These are phyloP conservation scores for Stachybotrys chartarum DNA, from an alignment of 2,329 filamentous ascomycete species.

Conservation along the genomic window DNA sequence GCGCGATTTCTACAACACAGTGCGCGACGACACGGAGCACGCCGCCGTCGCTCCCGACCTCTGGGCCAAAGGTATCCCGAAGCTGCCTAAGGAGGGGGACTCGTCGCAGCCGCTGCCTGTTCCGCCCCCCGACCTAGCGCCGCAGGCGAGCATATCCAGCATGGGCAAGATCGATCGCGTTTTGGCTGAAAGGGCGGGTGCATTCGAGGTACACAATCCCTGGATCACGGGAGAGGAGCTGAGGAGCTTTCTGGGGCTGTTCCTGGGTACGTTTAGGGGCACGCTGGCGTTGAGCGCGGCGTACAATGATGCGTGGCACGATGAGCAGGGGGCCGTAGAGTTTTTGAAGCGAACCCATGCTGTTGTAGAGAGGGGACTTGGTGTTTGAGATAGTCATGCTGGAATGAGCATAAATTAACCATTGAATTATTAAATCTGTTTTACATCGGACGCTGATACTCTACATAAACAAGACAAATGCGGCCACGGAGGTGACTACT, in stretches of 20 bases:
- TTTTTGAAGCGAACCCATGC: conserved; percentile 14
- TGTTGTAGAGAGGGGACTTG: conserved; percentile 2
- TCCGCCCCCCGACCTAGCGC: conserved; percentile 14
- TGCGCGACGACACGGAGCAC: conserved; percentile 22
- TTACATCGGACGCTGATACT: too few species aligned
- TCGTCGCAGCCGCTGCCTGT: conserved; percentile 9
- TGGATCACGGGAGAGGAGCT: conserved; percentile 40
- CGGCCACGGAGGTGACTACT: background rate
- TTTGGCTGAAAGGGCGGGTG: conserved; percentile 16
- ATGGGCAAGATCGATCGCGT: conserved; percentile 27
- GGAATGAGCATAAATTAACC: too few species aligned
- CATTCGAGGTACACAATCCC: conserved; percentile 22
- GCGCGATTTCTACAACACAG: conserved; percentile 17
- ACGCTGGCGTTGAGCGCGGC: conserved; percentile 28
- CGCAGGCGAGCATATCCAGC: conserved; percentile 24
- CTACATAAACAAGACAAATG: too few species aligned
- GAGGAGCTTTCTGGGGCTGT: conserved; percentile 28
- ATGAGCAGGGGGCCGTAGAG: conserved; percentile 5
- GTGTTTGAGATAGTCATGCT: background rate
- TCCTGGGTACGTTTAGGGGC: conserved; percentile 29
- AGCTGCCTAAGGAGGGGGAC: conserved; percentile 1
- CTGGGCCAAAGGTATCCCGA: conserved; percentile 10
- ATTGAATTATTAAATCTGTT: too few species aligned
- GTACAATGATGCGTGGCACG: conserved; percentile 37
- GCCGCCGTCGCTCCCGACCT: conserved; percentile 15